A percentile compares a stretch with the other conserved stretches of the same genome.
phyloP scores from a whole-genome alignment of 2,329 filamentous ascomycete genomes.

The Colletotrichum trifolii region DNA sequence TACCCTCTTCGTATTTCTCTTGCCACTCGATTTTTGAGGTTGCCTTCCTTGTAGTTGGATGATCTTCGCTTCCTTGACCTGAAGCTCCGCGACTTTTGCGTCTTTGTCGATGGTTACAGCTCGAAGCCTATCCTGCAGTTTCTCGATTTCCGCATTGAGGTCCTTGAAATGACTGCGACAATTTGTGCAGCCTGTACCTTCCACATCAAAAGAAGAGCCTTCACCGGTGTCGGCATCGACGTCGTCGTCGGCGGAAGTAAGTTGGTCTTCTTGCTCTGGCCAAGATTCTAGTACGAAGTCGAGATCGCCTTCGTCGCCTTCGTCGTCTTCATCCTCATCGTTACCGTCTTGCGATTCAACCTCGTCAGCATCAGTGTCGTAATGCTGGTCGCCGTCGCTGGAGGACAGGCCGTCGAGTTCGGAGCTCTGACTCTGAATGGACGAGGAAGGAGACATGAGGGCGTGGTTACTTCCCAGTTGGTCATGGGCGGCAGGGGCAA shows the following conservation, averaged over 20 bases:
- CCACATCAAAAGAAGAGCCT: background rate
- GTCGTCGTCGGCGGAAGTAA: background rate
- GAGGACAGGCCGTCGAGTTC: background rate
- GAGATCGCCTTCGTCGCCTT: background rate
- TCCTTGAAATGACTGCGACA: background rate
- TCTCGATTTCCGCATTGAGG: slow-evolving; percentile 1
- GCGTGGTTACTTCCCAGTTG: too few species aligned
- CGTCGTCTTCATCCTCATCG: background rate
- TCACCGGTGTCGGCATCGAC: background rate
- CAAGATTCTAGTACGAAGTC: too few species aligned
- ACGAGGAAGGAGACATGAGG: background rate
- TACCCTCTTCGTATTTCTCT: slow-evolving; percentile 14
- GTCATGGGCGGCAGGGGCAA: too few species aligned
- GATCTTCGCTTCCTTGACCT: too few species aligned
- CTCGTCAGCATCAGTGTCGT: slow-evolving; percentile 28
- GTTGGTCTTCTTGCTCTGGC: background rate
- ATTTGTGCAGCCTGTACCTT: slow-evolving; percentile 10
- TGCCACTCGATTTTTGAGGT: background rate
- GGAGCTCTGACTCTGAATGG: background rate
- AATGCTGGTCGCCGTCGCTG: background rate
- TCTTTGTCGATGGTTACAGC: background rate
- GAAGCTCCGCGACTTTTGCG: background rate
- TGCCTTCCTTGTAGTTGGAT: too few species aligned
- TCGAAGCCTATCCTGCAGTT: slow-evolving; percentile 1
- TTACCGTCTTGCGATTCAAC: slow-evolving; percentile 28